Evolutionary conservation across 139 green algal species (phyloP).

Genomic region (Asterochloris sp.): DNA sequence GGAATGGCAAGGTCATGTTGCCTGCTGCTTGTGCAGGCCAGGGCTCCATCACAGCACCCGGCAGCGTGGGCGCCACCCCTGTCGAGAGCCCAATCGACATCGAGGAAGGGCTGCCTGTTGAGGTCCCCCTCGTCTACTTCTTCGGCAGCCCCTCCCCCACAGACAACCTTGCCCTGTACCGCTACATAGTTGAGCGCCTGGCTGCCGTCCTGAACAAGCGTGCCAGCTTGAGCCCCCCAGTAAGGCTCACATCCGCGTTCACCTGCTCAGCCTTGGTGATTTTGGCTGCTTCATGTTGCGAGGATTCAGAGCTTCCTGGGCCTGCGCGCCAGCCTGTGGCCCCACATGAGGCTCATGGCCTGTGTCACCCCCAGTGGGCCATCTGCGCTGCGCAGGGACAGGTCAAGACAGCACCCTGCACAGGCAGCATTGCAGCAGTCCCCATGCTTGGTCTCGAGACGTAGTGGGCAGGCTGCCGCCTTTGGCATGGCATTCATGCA

Average conservation of each 20-base stretch:
- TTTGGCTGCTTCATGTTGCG: background rate
- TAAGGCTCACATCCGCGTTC: background rate
- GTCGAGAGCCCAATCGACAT: slow-evolving; percentile 76
- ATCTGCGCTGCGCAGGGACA: too few species aligned
- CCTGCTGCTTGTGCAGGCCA: slow-evolving; percentile 53
- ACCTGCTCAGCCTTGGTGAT: background rate
- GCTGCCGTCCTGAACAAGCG: slow-evolving; percentile 62
- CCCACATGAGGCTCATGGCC: too few species aligned
- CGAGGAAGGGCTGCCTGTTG: slow-evolving; percentile 60
- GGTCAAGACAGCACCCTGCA: too few species aligned
- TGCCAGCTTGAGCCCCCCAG: slow-evolving; percentile 3
- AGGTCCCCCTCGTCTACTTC: slow-evolving; percentile 85
- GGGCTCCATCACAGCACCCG: slow-evolving; percentile 76
- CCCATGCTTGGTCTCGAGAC: too few species aligned
- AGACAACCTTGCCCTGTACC: slow-evolving; percentile 81
- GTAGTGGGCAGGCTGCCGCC: too few species aligned
- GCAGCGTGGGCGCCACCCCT: slow-evolving; percentile 74
- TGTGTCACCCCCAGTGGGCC: too few species aligned
- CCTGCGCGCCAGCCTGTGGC: too few species aligned
- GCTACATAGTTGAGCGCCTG: slow-evolving; percentile 69
- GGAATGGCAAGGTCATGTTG: background rate
- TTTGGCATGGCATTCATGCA: too few species aligned
- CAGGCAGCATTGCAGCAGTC: too few species aligned
- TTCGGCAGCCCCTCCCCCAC: slow-evolving; percentile 69
- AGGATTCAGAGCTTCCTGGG: too few species aligned